Evolutionary conservation across 306 rosid genomes (phyloP), one percentile per base, ranked within the genome.

Genomic region (Castanopsis chinensis): DNA sequence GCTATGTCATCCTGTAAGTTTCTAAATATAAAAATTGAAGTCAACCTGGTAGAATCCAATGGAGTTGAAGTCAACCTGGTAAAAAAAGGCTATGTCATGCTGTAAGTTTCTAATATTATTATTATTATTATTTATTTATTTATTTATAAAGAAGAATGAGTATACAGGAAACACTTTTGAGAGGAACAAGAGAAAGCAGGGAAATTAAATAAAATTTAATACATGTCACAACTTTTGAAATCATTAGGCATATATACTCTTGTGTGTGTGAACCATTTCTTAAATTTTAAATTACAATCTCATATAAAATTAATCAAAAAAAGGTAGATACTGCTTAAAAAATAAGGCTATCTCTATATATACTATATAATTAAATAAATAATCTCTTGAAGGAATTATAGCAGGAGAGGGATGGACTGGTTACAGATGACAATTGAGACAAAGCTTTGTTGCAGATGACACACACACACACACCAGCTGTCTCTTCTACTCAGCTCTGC

Each of bases 401-500:
- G n/a, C 17, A 80, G 23, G 45, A 58, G 2, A 69, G 7, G 12
- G 15, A 33, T 4, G 57, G 67, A 77, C 5, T 32, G 65, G 74
- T 64, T 76, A 93, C 98, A n/a, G n/a, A n/a, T n/a, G n/a, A n/a
- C 98, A 21, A 94, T 92, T 81, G 96, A 98, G 87, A 95, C 87
- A 95, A 84, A 79, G 99, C 97, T 85, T 95, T 95, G 91, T 95
- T 95, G 92, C 99, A 95, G 59, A 95, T 95, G 74, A 95, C 99
- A 86, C n/a, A n/a, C n/a, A n/a, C n/a, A n/a, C n/a, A n/a, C n/a
- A n/a, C n/a, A n/a, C n/a, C n/a, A n/a, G n/a, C n/a, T n/a, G n/a
- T n/a, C n/a, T n/a, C n/a, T n/a, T n/a, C n/a, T n/a, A n/a, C n/a
- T n/a, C n/a, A n/a, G n/a, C n/a, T n/a, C n/a, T n/a, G n/a, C n/a